These are phyloP conservation scores for Melanogaster broomeanus DNA, from an alignment of 768 basidiomycete genomes.

Conservation along the genomic window DNA sequence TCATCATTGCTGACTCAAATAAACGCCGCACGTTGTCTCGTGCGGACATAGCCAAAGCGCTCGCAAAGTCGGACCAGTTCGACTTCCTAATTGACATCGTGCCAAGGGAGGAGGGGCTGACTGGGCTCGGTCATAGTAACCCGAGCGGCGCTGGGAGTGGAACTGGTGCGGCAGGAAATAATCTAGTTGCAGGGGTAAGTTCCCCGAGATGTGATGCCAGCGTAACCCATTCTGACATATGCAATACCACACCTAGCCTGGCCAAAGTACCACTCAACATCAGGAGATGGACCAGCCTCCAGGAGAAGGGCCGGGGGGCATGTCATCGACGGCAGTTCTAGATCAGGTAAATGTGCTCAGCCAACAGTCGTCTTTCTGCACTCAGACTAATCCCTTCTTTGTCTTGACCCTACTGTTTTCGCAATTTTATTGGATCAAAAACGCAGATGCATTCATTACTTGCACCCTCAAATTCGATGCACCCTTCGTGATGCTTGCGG, in stretches of 20 bases:
- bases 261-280: constrained; percentile 21
- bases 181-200: constrained; percentile 27
- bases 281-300: constrained; percentile 27
- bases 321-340: constrained; percentile 20
- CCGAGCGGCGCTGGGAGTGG: neutral
- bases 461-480: constrained; percentile 6
- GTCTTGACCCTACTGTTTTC: neutral
- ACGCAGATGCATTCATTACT: constrained; percentile 3
- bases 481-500: constrained; percentile 1
- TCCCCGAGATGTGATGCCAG: no score
- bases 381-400: neutral
- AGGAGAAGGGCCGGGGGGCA: constrained; percentile 14
- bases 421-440: constrained; percentile 27
- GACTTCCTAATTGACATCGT: constrained; percentile 98
- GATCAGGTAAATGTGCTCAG: constrained; percentile 20
- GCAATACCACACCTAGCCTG: constrained; percentile 14
- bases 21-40: constrained; percentile 95
- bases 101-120: constrained; percentile 70
- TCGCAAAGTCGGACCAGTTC: constrained; percentile 92
- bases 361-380: neutral
- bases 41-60: constrained; percentile 90
- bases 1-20: constrained; percentile 92
- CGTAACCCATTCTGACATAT: neutral
- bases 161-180: constrained; percentile 10
- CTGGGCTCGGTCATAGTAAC: constrained; percentile 19